Percentiles rank a stretch among this genome's conserved stretches.
Evolutionary conservation across 2,329 filamentous ascomycete genomes (phyloP).

Genomic region (Venturia asperata): DNA sequence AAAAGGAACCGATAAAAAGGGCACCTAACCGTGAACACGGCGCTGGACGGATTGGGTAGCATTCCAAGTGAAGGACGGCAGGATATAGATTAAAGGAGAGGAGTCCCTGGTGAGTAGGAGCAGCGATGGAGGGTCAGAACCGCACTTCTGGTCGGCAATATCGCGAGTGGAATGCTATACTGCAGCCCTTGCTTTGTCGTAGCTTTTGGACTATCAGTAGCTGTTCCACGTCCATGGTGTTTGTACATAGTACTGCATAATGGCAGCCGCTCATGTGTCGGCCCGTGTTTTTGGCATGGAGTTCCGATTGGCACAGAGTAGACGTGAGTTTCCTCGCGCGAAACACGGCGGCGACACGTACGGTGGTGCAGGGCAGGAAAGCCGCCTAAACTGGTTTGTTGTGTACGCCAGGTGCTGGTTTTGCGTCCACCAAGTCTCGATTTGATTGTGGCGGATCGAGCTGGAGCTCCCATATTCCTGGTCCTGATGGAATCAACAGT

Average conservation of each 20-base stretch:
- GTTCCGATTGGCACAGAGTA: conserved; percentile 1
- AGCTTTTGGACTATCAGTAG: not conserved
- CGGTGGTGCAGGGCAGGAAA: conserved; percentile 7
- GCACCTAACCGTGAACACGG: conserved; percentile 5
- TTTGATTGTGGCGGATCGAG: conserved; percentile 11
- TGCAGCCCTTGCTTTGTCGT: conserved; percentile 10
- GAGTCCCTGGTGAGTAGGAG: not conserved
- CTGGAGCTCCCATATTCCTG: not conserved
- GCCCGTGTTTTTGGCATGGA: not conserved
- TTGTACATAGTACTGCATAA: conserved; percentile 11
- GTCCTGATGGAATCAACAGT: not conserved
- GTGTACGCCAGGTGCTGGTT: not conserved
- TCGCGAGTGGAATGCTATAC: conserved; percentile 5
- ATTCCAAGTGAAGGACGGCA: conserved; percentile 15
- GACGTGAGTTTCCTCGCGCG: not conserved
- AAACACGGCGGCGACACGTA: conserved; percentile 8
- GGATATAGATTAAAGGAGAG: conserved; percentile 11
- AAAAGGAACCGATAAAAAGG: not conserved
- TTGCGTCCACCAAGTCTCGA: conserved; percentile 9
- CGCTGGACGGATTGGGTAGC: conserved; percentile 11
- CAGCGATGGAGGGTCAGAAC: not conserved
- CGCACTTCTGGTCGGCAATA: not conserved
- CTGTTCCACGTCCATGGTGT: not conserved
- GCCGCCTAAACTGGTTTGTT: not conserved
- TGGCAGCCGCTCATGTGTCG: conserved; percentile 7